These are phyloP conservation scores for Lepidium didymum DNA, from an alignment of 345 rosid genomes.

Conservation along the genomic window DNA sequence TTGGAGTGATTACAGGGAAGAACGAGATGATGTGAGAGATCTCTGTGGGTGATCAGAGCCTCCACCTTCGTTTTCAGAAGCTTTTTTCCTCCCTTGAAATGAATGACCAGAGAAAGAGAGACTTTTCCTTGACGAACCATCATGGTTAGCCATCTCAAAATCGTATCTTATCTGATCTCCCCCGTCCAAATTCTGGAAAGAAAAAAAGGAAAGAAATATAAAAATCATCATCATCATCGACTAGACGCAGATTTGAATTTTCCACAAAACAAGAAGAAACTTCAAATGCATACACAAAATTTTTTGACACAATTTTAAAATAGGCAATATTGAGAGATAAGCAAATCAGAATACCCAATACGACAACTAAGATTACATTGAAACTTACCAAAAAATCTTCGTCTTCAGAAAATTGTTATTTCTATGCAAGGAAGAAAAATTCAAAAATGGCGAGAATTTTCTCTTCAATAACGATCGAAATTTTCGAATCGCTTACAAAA, in stretches of 20 bases:
- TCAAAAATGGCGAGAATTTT: not conserved
- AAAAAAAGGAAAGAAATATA: not conserved
- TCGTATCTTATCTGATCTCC: not conserved
- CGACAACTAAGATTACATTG: not conserved
- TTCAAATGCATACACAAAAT: not conserved
- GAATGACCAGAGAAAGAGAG: constrained; percentile 41
- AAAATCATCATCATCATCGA: not conserved
- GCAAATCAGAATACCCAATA: not conserved
- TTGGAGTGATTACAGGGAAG: constrained; percentile 41
- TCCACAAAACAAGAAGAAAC: not conserved
- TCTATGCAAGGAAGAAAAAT: not conserved
- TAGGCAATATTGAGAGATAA: too few species aligned
- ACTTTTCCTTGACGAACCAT: constrained; percentile 65
- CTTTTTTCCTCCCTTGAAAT: constrained; percentile 44
- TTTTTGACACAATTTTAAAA: not conserved
- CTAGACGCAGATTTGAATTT: not conserved
- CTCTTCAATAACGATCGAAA: not conserved
- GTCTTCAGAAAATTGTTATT: not conserved
- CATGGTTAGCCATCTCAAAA: constrained; percentile 56
- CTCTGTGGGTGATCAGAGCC: constrained; percentile 42
- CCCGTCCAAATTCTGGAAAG: constrained; percentile 5
- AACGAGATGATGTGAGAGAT: constrained; percentile 56
- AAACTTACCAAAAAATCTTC: not conserved
- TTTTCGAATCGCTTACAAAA: not conserved
- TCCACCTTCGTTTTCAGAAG: constrained; percentile 36